Conservation (phyloP, 768 basidiomycete species). For the Kondoa subrosea region DNA sequence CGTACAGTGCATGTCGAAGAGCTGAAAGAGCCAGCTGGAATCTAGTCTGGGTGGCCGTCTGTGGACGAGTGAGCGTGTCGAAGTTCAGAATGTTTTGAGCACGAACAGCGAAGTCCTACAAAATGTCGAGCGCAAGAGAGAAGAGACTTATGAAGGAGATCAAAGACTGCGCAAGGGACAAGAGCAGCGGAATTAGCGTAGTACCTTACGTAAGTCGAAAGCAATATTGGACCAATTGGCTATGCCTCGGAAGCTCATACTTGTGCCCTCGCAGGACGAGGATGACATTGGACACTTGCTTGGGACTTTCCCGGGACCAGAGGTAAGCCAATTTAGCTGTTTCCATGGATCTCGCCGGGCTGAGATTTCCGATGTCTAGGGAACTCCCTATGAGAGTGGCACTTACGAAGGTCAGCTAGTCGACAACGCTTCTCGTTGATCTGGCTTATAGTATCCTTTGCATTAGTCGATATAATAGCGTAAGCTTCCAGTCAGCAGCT, state of each 20-base stretch:
- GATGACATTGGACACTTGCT: neutral
- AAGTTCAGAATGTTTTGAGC: too few species aligned
- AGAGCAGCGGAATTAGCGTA: too few species aligned
- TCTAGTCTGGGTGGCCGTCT: too few species aligned
- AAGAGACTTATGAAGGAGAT: neutral
- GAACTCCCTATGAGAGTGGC: constrained; percentile 83
- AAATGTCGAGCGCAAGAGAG: neutral
- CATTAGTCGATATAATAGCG: neutral
- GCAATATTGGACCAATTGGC: too few species aligned
- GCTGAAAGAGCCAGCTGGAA: too few species aligned
- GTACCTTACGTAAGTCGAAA: too few species aligned
- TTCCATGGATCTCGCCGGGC: neutral
- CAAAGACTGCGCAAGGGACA: neutral
- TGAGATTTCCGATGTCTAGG: constrained; percentile 29
- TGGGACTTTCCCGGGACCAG: neutral
- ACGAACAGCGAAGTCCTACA: too few species aligned
- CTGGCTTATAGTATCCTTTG: neutral
- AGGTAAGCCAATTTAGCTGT: neutral
- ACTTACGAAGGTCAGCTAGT: constrained; percentile 63
- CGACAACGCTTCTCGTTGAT: neutral
- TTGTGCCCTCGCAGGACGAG: neutral
- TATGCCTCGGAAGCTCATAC: too few species aligned
- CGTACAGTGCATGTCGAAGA: too few species aligned
- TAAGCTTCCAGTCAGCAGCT: neutral
- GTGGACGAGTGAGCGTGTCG: too few species aligned